Conservation (phyloP, 2,329 filamentous ascomycete species). For the Sarocladium oryzae region DNA sequence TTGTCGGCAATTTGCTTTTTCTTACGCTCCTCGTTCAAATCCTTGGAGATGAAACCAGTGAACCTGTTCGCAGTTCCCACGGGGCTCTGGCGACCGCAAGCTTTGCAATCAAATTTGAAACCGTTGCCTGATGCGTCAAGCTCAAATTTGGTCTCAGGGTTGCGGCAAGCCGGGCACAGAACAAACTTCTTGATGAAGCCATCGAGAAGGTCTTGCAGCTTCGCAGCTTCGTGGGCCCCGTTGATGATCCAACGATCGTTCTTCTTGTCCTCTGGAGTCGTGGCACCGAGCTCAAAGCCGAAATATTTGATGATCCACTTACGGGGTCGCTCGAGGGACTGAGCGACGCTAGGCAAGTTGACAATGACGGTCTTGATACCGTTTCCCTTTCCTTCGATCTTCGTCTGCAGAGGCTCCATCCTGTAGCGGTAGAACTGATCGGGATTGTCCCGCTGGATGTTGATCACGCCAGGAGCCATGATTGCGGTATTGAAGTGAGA, state of each 20-base stretch:
- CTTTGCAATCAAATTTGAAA: slow-evolving; percentile 80
- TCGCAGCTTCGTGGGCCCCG: slow-evolving; percentile 87
- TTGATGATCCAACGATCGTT: slow-evolving; percentile 99
- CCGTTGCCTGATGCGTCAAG: slow-evolving; percentile 90
- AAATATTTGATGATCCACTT: slow-evolving; percentile 99
- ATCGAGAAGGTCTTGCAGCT: slow-evolving; percentile 96
- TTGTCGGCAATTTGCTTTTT: slow-evolving; percentile 99
- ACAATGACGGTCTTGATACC: slow-evolving; percentile 98
- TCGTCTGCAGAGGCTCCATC: slow-evolving; percentile 98
- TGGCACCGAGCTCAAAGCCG: slow-evolving; percentile 95
- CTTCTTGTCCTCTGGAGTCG: slow-evolving; percentile 95
- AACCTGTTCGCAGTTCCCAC: slow-evolving; percentile 94
- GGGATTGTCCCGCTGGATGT: slow-evolving; percentile 89
- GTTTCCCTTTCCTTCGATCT: slow-evolving; percentile 99
- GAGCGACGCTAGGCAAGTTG: slow-evolving; percentile 90
- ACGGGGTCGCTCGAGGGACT: slow-evolving; percentile 85
- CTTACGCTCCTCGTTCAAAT: slow-evolving; percentile 87
- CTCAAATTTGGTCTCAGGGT: slow-evolving; percentile 92
- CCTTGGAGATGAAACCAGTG: slow-evolving; percentile 95
- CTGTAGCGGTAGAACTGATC: slow-evolving; percentile 99
- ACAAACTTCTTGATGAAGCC: slow-evolving; percentile 99
- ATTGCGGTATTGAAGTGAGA: slow-evolving; percentile 42
- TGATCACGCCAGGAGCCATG: slow-evolving; percentile 80
- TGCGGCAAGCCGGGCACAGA: slow-evolving; percentile 99
- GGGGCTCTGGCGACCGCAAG: slow-evolving; percentile 86